phyloP scores from a whole-genome alignment of 768 basidiomycete genomes.

The Pleurotus djamor region DNA sequence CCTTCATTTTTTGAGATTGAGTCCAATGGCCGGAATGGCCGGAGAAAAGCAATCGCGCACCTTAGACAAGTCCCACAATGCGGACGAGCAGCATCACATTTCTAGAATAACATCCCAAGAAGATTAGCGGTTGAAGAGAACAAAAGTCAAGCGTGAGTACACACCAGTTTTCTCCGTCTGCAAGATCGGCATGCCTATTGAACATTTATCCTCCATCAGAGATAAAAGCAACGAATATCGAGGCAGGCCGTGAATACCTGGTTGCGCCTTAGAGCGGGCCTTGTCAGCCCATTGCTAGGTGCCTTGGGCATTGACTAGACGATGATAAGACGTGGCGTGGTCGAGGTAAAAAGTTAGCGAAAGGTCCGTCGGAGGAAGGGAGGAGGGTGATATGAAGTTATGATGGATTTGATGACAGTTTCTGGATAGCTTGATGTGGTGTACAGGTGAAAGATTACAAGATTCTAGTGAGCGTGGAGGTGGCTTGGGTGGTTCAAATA shows the following conservation, averaged over 20 bases:
- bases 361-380: background rate
- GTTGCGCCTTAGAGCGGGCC: constrained; percentile 75
- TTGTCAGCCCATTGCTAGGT: constrained; percentile 38
- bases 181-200: constrained; percentile 78
- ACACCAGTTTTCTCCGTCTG: constrained; percentile 80
- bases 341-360: background rate
- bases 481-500: no score
- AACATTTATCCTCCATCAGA: no score
- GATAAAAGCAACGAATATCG: background rate
- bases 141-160: constrained; percentile 19
- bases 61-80: constrained; percentile 85
- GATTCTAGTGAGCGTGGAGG: no score
- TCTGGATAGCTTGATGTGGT: no score
- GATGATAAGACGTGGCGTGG: background rate
- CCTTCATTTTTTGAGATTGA: constrained; percentile 30
- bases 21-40: background rate
- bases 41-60: constrained; percentile 33
- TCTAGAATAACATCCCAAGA: constrained; percentile 39
- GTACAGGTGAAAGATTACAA: no score
- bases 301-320: constrained; percentile 65
- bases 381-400: background rate
- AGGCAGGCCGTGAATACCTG: constrained; percentile 43
- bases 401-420: background rate
- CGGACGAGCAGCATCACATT: constrained; percentile 86
- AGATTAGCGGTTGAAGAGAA: background rate